phyloP scores from a whole-genome alignment of 176 grass and related monocot species.

The Oryza meridionalis region DNA sequence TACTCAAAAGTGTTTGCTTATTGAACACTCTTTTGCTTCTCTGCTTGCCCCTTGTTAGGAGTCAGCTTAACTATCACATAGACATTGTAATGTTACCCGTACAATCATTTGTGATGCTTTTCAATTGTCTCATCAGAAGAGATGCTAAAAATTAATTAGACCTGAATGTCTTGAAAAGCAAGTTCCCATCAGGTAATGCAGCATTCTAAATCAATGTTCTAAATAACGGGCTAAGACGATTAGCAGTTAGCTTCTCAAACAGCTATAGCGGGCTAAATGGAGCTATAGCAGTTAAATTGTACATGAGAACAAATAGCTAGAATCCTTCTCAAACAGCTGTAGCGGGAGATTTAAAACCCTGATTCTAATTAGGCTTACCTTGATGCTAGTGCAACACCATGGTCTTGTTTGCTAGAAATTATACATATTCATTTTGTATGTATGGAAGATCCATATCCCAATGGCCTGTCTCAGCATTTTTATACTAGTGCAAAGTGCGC shows the following conservation, averaged over 20 bases:
- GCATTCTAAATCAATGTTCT: neutral
- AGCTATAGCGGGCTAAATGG: too few relatives aligned
- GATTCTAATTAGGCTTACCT: neutral
- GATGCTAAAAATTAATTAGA: neutral
- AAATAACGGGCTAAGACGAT: too few relatives aligned
- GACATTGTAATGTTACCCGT: neutral
- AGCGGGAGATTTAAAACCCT: too few relatives aligned
- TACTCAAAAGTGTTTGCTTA: neutral
- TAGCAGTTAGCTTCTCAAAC: too few relatives aligned
- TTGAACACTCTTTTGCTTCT: neutral
- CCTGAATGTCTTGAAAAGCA: neutral
- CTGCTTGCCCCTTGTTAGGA: neutral
- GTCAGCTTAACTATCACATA: neutral
- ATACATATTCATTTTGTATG: too few relatives aligned
- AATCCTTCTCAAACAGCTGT: too few relatives aligned
- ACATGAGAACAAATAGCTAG: too few relatives aligned
- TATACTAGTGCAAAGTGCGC: neutral
- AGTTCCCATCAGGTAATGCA: neutral
- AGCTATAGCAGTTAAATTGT: too few relatives aligned
- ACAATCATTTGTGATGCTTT: neutral
- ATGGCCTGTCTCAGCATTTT: neutral
- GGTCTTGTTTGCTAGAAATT: too few relatives aligned
- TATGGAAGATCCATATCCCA: too few relatives aligned
- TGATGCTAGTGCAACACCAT: neutral
- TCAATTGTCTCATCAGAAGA: neutral